Percentiles rank a stretch among this genome's conserved stretches.
These are phyloP conservation scores for Neonectria magnoliae DNA, from an alignment of 2,329 filamentous ascomycete species.

Conservation along the genomic window DNA sequence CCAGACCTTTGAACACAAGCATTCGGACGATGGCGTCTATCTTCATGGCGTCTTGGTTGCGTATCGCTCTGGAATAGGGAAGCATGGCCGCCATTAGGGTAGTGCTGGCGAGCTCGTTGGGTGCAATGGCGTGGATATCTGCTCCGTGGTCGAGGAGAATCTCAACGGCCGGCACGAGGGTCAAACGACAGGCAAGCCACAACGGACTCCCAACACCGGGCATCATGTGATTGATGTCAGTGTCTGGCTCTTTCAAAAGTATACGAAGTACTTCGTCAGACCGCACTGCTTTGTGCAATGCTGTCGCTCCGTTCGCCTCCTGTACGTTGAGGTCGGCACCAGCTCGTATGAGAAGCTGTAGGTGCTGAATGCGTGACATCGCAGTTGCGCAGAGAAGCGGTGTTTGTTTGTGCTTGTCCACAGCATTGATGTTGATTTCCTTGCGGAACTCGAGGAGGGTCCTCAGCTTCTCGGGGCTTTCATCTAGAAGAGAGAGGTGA, in stretches of 20 bases:
- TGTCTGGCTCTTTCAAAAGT: neutral
- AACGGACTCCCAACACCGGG: neutral
- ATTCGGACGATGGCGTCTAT: too few species aligned
- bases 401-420: neutral
- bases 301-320: neutral
- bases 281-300: neutral
- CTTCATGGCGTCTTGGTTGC: too few species aligned
- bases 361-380: neutral
- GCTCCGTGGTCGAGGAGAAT: neutral
- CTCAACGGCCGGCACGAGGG: neutral
- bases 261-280: neutral
- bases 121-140: neutral
- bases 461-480: neutral
- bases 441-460: neutral
- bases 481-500: neutral
- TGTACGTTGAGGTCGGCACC: neutral
- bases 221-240: neutral
- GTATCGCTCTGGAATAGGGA: too few species aligned
- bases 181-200: neutral
- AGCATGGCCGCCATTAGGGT: too few species aligned
- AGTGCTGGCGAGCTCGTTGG: too few species aligned
- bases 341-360: neutral
- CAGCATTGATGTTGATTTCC: neutral
- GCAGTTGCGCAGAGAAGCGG: neutral
- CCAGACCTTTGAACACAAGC: too few species aligned